Conservation (phyloP, 345 rosid genomes). For the Gossypioides kirkii region DNA sequence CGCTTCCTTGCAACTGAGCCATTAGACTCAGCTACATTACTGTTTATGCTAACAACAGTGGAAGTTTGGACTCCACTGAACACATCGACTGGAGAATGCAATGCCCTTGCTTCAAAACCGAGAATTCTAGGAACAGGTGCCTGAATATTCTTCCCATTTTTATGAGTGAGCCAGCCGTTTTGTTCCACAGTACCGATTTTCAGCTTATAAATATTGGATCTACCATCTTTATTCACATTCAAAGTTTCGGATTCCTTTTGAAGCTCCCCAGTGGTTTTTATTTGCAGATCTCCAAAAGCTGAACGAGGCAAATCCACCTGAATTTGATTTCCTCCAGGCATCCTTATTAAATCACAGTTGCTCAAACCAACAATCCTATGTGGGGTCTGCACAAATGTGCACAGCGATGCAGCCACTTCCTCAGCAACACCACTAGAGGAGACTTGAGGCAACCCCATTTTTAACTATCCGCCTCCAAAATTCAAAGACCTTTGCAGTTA, state of each 20-base stretch:
- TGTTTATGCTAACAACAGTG: constrained; percentile 24
- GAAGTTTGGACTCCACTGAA: constrained; percentile 23
- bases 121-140: constrained; percentile 47
- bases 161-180: constrained; percentile 24
- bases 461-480: constrained; percentile 8
- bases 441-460: constrained; percentile 64
- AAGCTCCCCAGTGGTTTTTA: constrained; percentile 26
- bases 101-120: constrained; percentile 42
- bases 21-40: constrained; percentile 30
- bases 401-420: constrained; percentile 30
- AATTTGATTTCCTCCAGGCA: constrained; percentile 32
- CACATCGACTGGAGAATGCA: constrained; percentile 25
- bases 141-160: constrained; percentile 29
- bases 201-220: constrained; percentile 25
- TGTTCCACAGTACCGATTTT: constrained; percentile 26
- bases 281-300: constrained; percentile 38
- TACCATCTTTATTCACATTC: constrained; percentile 25
- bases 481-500: constrained; percentile 7
- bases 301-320: constrained; percentile 27
- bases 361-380: constrained; percentile 21
- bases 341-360: constrained; percentile 40
- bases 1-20: constrained; percentile 50
- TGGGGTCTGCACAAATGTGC: constrained; percentile 36
- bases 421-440: constrained; percentile 37
- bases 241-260: constrained; percentile 24